Evolutionary conservation across 1,284 basidiomycete species (phyloP), one percentile per base, ranked within the genome.

Genomic region (Tetrapyrgos nigripes): DNA sequence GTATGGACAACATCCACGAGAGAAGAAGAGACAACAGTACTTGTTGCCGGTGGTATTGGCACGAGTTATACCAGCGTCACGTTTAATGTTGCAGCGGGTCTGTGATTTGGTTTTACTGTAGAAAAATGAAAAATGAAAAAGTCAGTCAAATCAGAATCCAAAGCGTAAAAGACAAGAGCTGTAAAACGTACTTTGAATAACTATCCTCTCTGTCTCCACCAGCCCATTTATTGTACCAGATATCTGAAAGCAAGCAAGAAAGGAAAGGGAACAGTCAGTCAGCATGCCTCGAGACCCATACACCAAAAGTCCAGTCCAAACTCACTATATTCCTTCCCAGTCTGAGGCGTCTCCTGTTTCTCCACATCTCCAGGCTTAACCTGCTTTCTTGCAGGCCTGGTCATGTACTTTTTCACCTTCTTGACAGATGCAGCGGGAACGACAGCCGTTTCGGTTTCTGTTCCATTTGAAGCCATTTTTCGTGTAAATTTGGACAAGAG

Each of bases 141-240:
- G 50, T 43, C 44, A 29, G 43, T 40, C 23, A 40, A 14, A 24
- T 53, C 48, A 3, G 50, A 29, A 49, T 9, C 24, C 23, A 21
- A 40, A 3, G 40, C 3, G 21, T n/a, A n/a, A n/a, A n/a, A n/a
- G n/a, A n/a, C n/a, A n/a, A n/a, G n/a, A n/a, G n/a, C n/a, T n/a
- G n/a, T n/a, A n/a, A n/a, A 23, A 81, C 89, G 59, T 68, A 94
- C 91, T 93, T 94, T 46, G 94, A 96, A 70, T 96, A 93, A 61
- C 87, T 92, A 70, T 97, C 96, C 75, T 97, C 96, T 52, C 93
- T 85, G 72, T 97, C 95, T 58, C 95, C 95, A 62, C 96, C 92
- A 35, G 96, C 95, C 94, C 96, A 98, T 79, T 98, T 98, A 76
- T 98, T 97, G 76, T 98, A 98, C 97, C 97, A 98, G 59, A 97